These are phyloP conservation scores for Trichoderma breve DNA, from an alignment of 2,329 filamentous ascomycete species.

Conservation along the genomic window DNA sequence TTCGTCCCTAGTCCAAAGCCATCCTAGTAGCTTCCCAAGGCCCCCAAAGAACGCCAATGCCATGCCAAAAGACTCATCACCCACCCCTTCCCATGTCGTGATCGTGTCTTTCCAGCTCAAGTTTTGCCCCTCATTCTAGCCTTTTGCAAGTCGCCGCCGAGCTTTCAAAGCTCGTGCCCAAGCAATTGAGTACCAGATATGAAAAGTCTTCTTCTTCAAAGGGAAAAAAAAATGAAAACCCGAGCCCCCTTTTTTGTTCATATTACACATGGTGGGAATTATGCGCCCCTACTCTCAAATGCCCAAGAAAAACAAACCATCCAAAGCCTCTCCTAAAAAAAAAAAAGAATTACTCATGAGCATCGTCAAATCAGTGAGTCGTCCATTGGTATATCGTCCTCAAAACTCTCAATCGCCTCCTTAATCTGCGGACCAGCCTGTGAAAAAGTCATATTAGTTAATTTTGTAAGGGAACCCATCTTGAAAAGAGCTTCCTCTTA, in stretches of 20 bases:
- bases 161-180: conserved; percentile 5
- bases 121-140: neutral
- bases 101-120: neutral
- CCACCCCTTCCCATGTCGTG: neutral
- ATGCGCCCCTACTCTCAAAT: conserved; percentile 6
- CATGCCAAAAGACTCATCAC: conserved; percentile 17
- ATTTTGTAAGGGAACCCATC: neutral
- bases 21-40: neutral
- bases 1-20: conserved; percentile 1
- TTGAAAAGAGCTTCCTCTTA: conserved; percentile 42
- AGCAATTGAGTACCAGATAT: neutral
- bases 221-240: neutral
- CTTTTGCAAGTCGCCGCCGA: neutral
- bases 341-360: conserved; percentile 28
- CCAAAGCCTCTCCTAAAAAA: neutral
- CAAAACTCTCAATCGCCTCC: conserved; percentile 89
- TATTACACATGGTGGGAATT: conserved; percentile 7
- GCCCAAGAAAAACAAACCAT: neutral
- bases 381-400: conserved; percentile 72
- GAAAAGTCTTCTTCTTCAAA: neutral
- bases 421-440: conserved; percentile 93
- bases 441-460: neutral
- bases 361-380: conserved; percentile 61
- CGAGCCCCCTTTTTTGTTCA: neutral
- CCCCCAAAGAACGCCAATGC: conserved; percentile 23